Evolutionary conservation across 371 early-diverging fungal genomes (phyloP).

Genomic region (Circinella umbellata): DNA sequence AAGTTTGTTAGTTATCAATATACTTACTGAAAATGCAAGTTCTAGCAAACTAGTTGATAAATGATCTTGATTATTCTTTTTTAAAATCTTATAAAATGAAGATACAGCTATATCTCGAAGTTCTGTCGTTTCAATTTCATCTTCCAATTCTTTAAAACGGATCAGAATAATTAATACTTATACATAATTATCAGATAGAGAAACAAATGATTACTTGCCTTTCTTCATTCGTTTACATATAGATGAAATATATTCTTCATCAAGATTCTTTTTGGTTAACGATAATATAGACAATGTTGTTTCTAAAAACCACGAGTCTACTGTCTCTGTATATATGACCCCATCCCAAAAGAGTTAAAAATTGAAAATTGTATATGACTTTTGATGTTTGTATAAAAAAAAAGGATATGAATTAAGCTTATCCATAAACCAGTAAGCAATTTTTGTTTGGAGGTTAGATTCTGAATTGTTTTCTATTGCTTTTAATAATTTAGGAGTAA

Average conservation of each 20-base stretch:
- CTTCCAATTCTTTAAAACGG: slow-evolving; percentile 5
- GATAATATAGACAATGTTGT: slow-evolving; percentile 21
- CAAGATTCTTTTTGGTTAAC: slow-evolving; percentile 19
- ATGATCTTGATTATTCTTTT: slow-evolving; percentile 10
- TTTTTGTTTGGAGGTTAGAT: not conserved
- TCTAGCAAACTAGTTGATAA: slow-evolving; percentile 8
- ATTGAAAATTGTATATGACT: no score
- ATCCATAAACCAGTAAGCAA: slow-evolving; percentile 34
- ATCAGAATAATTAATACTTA: not conserved
- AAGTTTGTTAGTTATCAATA: not conserved
- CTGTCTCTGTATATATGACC: not conserved
- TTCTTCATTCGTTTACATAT: slow-evolving; percentile 30
- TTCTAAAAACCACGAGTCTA: slow-evolving; percentile 25
- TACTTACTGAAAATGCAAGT: slow-evolving; percentile 9
- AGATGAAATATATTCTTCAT: slow-evolving; percentile 25
- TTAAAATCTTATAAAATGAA: slow-evolving; percentile 34
- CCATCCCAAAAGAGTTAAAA: no score
- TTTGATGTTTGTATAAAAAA: not conserved
- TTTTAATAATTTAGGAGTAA: not conserved
- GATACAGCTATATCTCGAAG: slow-evolving; percentile 22
- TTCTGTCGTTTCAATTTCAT: slow-evolving; percentile 17
- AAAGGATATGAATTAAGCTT: slow-evolving; percentile 27
- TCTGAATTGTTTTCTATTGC: not conserved
- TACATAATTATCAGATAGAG: no score
- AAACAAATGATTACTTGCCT: slow-evolving; percentile 12